Conservation (phyloP, 2,329 filamentous ascomycete species). For the Fulvia fulva region DNA sequence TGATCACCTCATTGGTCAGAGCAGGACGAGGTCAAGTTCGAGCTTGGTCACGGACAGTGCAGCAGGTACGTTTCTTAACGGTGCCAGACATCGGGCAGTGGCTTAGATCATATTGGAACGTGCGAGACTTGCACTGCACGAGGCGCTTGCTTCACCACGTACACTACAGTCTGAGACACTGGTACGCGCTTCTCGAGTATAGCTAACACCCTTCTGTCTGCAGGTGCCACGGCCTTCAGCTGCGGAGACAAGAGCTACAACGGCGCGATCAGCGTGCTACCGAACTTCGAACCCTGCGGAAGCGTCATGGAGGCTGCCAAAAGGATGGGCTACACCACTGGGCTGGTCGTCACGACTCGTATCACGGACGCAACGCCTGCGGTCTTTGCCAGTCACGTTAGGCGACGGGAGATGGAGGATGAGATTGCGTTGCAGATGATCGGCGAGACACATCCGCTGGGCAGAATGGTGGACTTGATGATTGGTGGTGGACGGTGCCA, state of each 20-base stretch:
- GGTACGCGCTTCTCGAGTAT: too few species aligned
- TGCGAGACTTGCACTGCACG: too few species aligned
- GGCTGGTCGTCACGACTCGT: slow-evolving; percentile 89
- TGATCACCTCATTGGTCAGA: slow-evolving; percentile 83
- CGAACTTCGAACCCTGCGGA: slow-evolving; percentile 80
- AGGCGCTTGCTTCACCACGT: too few species aligned
- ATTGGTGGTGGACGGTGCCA: slow-evolving; percentile 90
- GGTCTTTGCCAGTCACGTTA: slow-evolving; percentile 87
- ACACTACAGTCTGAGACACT: too few species aligned
- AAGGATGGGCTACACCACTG: slow-evolving; percentile 83
- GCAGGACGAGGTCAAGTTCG: slow-evolving; percentile 76
- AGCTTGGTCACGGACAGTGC: slow-evolving; percentile 92
- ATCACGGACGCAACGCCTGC: slow-evolving; percentile 95
- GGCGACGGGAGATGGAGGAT: slow-evolving; percentile 75
- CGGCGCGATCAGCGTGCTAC: slow-evolving; percentile 85
- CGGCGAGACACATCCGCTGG: slow-evolving; percentile 73
- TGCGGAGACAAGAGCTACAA: slow-evolving; percentile 95
- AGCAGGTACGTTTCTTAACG: too few species aligned
- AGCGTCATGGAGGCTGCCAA: slow-evolving; percentile 93
- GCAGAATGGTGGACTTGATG: slow-evolving; percentile 84
- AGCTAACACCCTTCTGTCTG: too few species aligned
- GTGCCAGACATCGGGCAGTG: too few species aligned
- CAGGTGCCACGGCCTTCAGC: slow-evolving; percentile 93
- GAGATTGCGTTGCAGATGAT: slow-evolving; percentile 89
- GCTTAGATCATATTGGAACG: too few species aligned